Conservation (phyloP, 2,329 filamentous ascomycete species). For the Pseudocercospora ulei region DNA sequence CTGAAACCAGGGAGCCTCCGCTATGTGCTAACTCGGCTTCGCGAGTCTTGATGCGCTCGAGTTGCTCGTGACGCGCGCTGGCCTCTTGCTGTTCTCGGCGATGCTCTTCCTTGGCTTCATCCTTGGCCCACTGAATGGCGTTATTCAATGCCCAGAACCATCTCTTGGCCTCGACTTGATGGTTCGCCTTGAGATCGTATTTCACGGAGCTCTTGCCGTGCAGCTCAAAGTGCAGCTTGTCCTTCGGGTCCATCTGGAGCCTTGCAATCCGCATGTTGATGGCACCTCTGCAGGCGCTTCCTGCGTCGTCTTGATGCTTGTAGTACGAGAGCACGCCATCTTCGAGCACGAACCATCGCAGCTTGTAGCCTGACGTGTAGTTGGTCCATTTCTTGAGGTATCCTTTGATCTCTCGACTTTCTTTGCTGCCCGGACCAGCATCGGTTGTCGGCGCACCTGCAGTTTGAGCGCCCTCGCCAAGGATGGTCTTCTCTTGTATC, state of each 20-base stretch:
- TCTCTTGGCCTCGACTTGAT: constrained; percentile 93
- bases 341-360: constrained; percentile 95
- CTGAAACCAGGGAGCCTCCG: constrained; percentile 30
- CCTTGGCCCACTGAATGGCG: constrained; percentile 95
- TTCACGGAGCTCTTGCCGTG: constrained; percentile 97
- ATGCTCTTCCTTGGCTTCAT: constrained; percentile 87
- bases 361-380: constrained; percentile 91
- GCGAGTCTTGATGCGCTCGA: constrained; percentile 40
- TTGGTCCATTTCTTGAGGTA: constrained; percentile 99
- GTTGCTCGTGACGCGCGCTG: constrained; percentile 70
- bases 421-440: constrained; percentile 58
- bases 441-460: constrained; percentile 36
- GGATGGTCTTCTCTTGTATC: constrained; percentile 92
- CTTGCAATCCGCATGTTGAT: constrained; percentile 98
- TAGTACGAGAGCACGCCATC: constrained; percentile 97
- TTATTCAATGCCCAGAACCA: constrained; percentile 99
- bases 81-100: constrained; percentile 62
- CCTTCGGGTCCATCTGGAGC: constrained; percentile 89
- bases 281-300: constrained; percentile 87
- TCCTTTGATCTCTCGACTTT: constrained; percentile 93
- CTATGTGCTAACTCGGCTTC: constrained; percentile 25
- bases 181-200: constrained; percentile 94
- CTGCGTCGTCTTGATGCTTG: constrained; percentile 96
- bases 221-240: constrained; percentile 96
- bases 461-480: constrained; percentile 57